Evolutionary conservation across 2,329 filamentous ascomycete genomes (phyloP).

Genomic region (Xylariales sp.): DNA sequence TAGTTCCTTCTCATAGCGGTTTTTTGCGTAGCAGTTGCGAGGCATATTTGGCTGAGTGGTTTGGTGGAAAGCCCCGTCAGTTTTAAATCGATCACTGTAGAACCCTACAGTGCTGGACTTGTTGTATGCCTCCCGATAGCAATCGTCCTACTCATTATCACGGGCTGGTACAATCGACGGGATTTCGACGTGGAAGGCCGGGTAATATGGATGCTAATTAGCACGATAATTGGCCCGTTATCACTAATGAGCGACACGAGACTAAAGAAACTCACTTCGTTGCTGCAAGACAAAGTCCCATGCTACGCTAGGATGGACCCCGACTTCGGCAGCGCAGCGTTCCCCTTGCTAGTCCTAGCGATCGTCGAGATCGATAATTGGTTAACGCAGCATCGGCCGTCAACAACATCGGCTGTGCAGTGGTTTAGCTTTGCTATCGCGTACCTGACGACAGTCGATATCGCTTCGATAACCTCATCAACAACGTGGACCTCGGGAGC

Average conservation of each 20-base stretch:
- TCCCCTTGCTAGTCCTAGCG: conserved; percentile 29
- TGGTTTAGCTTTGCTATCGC: conserved; percentile 37
- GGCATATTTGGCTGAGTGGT: conserved; percentile 32
- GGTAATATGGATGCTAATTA: conserved; percentile 30
- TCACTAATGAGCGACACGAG: conserved; percentile 34
- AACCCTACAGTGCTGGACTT: conserved; percentile 32
- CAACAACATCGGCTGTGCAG: conserved; percentile 34
- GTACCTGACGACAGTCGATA: conserved; percentile 32
- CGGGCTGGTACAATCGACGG: conserved; percentile 37
- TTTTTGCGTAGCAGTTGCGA: conserved; percentile 31
- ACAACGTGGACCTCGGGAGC: neutral
- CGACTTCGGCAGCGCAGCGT: conserved; percentile 29
- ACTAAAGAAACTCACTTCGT: conserved; percentile 30
- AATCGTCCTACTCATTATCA: conserved; percentile 30
- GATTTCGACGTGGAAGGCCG: conserved; percentile 36
- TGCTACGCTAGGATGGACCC: conserved; percentile 18
- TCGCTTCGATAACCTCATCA: conserved; percentile 16
- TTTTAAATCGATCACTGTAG: conserved; percentile 20
- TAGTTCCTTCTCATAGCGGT: conserved; percentile 34
- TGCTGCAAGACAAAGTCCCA: conserved; percentile 25
- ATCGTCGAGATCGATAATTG: conserved; percentile 39
- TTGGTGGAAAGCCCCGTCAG: conserved; percentile 30
- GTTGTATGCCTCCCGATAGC: conserved; percentile 32
- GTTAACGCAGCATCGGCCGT: conserved; percentile 33
- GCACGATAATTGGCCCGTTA: conserved; percentile 26